Evolutionary conservation across 2,329 filamentous ascomycete species (phyloP).

Genomic region (Phaeosphaeria sp.): DNA sequence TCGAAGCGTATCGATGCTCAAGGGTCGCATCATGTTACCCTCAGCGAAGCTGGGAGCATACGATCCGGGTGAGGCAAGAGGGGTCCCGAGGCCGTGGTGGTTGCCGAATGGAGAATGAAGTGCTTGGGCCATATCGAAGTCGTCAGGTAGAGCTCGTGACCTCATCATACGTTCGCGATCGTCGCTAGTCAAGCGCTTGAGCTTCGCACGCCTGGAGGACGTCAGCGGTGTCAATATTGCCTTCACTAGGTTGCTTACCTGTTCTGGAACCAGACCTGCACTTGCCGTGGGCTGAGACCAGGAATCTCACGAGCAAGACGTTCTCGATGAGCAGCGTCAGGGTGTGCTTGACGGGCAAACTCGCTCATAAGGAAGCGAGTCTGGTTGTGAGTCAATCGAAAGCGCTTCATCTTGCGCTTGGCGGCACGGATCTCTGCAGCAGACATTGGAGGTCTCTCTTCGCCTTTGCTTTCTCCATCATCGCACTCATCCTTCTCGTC

Average conservation of each 20-base stretch:
- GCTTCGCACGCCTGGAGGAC: conserved; percentile 61
- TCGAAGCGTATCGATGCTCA: conserved; percentile 72
- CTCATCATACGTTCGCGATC: conserved; percentile 68
- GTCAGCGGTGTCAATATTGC: conserved; percentile 19
- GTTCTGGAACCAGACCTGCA: conserved; percentile 99
- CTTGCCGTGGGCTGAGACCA: conserved; percentile 86
- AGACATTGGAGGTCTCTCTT: conserved; percentile 50
- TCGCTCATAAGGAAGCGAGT: conserved; percentile 98
- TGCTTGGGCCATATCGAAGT: conserved; percentile 66
- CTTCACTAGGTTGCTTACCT: conserved; percentile 64
- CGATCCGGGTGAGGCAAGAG: conserved; percentile 55
- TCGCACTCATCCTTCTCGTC: conserved; percentile 48
- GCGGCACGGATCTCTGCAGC: conserved; percentile 57
- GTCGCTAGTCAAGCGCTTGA: conserved; percentile 66
- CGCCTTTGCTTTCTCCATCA: conserved; percentile 38
- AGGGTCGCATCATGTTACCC: conserved; percentile 69
- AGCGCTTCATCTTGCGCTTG: conserved; percentile 72
- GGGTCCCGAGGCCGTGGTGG: conserved; percentile 53
- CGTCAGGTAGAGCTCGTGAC: conserved; percentile 64
- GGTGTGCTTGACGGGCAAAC: conserved; percentile 92
- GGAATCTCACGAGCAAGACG: conserved; percentile 88
- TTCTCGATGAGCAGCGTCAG: conserved; percentile 88
- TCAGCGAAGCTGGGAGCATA: conserved; percentile 51
- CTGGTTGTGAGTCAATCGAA: conserved; percentile 91
- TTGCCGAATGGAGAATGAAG: conserved; percentile 62